A percentile compares a stretch with the other conserved stretches of the same genome.
Conservation (phyloP, 163 green algal genomes). For the Volvox carteri region DNA sequence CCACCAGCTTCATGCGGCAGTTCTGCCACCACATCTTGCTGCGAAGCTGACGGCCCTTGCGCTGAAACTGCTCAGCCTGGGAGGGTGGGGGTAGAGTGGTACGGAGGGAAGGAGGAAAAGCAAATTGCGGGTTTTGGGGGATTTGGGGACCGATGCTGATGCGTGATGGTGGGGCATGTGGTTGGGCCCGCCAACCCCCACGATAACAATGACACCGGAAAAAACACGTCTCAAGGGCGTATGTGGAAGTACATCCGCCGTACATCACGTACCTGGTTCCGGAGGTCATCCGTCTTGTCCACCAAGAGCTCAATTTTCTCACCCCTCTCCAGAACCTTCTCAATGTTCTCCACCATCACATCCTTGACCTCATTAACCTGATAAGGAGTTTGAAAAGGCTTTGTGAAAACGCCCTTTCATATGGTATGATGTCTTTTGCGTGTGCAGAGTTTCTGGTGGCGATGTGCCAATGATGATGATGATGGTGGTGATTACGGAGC, state of each 20-base stretch:
- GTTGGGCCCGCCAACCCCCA: too few relatives aligned
- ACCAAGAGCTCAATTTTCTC: constrained; percentile 92
- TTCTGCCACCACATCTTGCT: constrained; percentile 82
- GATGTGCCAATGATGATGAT: too few relatives aligned
- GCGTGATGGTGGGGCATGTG: too few relatives aligned
- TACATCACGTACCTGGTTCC: constrained; percentile 17
- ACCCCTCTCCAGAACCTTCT: constrained; percentile 92
- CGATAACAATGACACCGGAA: too few relatives aligned
- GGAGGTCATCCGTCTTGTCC: constrained; percentile 95
- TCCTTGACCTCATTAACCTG: constrained; percentile 97
- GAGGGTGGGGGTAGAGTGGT: neutral
- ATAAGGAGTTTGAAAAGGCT: neutral
- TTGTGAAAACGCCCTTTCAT: too few relatives aligned
- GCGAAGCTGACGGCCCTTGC: constrained; percentile 69
- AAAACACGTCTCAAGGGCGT: too few relatives aligned
- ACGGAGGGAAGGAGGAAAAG: neutral
- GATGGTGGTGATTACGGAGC: too few relatives aligned
- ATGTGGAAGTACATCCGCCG: neutral
- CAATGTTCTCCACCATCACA: constrained; percentile 97
- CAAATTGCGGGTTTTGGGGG: too few relatives aligned
- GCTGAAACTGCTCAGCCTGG: constrained; percentile 76
- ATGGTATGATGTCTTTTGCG: too few relatives aligned
- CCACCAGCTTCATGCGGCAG: constrained; percentile 74
- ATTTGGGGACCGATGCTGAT: too few relatives aligned
- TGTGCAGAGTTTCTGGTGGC: too few relatives aligned